These are phyloP conservation scores for Mycena citricolor DNA, from an alignment of 1,284 basidiomycete genomes.

Conservation along the genomic window DNA sequence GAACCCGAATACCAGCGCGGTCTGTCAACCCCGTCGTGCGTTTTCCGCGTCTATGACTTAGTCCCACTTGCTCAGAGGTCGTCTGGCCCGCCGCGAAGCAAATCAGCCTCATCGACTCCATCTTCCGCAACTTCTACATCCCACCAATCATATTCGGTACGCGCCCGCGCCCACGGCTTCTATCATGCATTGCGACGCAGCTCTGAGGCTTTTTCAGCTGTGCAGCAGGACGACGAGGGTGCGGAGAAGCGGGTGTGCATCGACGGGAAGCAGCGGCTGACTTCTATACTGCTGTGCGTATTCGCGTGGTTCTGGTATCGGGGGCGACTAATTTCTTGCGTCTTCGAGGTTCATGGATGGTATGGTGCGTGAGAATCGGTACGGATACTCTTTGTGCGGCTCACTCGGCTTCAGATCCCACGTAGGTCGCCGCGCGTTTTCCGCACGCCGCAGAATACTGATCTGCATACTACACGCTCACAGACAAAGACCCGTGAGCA, in stretches of 20 bases:
- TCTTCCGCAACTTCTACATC: slow-evolving; percentile 72
- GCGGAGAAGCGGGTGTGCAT: slow-evolving; percentile 66
- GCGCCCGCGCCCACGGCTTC: slow-evolving; percentile 19
- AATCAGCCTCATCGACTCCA: slow-evolving; percentile 66
- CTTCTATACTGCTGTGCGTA: slow-evolving; percentile 53
- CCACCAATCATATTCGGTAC: slow-evolving; percentile 73
- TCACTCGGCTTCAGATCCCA: slow-evolving; percentile 41
- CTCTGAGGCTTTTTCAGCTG: slow-evolving; percentile 33
- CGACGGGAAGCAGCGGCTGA: slow-evolving; percentile 78
- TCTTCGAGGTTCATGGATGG: slow-evolving; percentile 66
- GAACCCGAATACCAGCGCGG: slow-evolving; percentile 78
- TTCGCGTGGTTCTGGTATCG: slow-evolving; percentile 1
- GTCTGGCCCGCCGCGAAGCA: slow-evolving; percentile 74
- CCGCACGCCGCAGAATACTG: slow-evolving; percentile 9
- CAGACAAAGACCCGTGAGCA: slow-evolving; percentile 57
- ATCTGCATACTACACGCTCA: not conserved
- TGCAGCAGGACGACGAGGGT: slow-evolving; percentile 54
- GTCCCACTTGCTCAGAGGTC: slow-evolving; percentile 54
- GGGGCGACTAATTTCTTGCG: not conserved
- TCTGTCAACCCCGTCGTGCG: slow-evolving; percentile 26
- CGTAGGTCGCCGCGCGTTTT: slow-evolving; percentile 38
- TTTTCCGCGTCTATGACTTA: not conserved
- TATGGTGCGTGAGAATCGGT: slow-evolving; percentile 46
- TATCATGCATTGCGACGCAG: not conserved
- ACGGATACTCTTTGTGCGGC: slow-evolving; percentile 5